These are phyloP conservation scores for Fusarium sp. DNA, from an alignment of 2,329 filamentous ascomycete species.

Conservation along the genomic window DNA sequence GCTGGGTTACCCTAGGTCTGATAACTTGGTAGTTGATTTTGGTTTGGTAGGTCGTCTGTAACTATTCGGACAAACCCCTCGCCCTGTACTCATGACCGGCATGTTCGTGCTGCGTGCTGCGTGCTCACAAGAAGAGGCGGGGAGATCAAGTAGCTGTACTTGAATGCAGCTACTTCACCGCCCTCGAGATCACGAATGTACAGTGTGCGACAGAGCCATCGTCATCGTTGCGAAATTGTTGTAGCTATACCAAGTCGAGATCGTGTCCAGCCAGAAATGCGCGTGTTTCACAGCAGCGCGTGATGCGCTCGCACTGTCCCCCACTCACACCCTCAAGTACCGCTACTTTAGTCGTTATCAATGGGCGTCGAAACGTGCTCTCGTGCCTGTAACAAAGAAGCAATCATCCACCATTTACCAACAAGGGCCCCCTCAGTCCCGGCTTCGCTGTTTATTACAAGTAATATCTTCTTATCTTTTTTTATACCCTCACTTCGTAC, in stretches of 20 bases:
- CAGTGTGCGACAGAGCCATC: constrained; percentile 39
- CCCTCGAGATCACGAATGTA: constrained; percentile 17
- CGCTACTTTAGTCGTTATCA: constrained; percentile 43
- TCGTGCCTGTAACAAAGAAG: constrained; percentile 47
- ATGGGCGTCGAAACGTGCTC: constrained; percentile 37
- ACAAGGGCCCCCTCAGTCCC: constrained; percentile 34
- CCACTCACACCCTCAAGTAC: constrained; percentile 28
- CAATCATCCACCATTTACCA: constrained; percentile 34
- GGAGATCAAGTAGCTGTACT: constrained; percentile 40
- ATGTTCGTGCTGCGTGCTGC: constrained; percentile 38
- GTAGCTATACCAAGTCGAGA: background rate
- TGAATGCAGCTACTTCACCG: constrained; percentile 21
- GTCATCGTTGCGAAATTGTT: constrained; percentile 40
- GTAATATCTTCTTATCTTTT: constrained; percentile 33
- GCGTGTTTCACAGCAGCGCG: constrained; percentile 9
- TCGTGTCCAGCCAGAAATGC: background rate
- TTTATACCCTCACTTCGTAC: constrained; percentile 25
- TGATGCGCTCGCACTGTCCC: constrained; percentile 43
- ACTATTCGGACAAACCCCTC: constrained; percentile 38
- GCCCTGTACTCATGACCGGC: constrained; percentile 46
- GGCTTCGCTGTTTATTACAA: constrained; percentile 42
- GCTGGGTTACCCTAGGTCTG: background rate
- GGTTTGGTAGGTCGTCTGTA: background rate
- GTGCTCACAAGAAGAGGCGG: constrained; percentile 35
- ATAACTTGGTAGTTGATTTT: background rate